Evolutionary conservation across 768 basidiomycete species (phyloP), one percentile per base, ranked within the genome.

Genomic region (Pisolithus microcarpus): DNA sequence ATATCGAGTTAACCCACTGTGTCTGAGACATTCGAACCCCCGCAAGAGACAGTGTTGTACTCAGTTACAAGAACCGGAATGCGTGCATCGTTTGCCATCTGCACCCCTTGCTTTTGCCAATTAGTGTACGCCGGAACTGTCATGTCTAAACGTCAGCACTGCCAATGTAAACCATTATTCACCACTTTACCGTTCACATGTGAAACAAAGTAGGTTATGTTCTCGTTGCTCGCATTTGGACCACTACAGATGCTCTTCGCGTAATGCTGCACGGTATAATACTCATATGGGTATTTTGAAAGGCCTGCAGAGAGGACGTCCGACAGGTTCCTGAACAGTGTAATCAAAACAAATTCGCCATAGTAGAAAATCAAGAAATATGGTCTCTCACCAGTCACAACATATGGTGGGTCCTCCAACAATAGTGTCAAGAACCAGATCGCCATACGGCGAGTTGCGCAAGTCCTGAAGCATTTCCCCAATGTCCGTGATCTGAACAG

Each of bases 21-120:
- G 28, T 63, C 58, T 0, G 67, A 70, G 28, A 70, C 65, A 48
- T 67, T 70, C 1, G 68, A 65, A 0, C 69, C 71, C 15, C 70
- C 71, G 50, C 71, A 72, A 4, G 69, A 61, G 18, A 71, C 68
- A 24, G 63, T 63, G 47, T 70, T 70, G 50, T 65, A 71, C 50
- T 70, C 71, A 1, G 69, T 64, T 34, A 72, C 47, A 18, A 70
- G 51, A 4, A 69, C 63, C 5, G 69, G 66, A 21, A 67, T 54
- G 28, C 56, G 57, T 4, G 48, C 28, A 11, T 60, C 44, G 42
- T 62, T 58, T 1, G 62, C 67, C 16, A 59, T 54, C 16, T 53
- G 28, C 24, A 69, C 58, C 0, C 66, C 70, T 15, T 58, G 51
- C 3, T 54, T 46, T 51, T 72, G 64, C 68, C 68, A 69, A 7